Conservation (phyloP, 1,284 basidiomycete genomes). For the Laetiporus sulphureus region DNA sequence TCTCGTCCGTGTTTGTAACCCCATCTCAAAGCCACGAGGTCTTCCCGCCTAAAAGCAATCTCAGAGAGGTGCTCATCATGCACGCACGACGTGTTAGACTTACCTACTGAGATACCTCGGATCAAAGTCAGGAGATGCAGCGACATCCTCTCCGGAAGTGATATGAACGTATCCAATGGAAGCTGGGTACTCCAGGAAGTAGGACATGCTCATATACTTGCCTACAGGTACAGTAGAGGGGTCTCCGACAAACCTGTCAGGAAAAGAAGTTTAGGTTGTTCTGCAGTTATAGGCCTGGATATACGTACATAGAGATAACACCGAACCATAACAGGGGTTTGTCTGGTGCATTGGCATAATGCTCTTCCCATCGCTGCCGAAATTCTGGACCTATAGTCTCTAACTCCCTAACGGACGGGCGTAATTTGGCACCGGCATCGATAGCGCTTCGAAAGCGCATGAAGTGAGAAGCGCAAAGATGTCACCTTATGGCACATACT, state of each 20-base stretch:
- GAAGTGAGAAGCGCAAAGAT: not conserved
- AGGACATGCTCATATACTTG: constrained; percentile 30
- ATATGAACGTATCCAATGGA: constrained; percentile 36
- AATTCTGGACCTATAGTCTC: constrained; percentile 39
- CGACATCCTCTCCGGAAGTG: constrained; percentile 29
- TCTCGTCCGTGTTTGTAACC: constrained; percentile 31
- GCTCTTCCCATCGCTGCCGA: constrained; percentile 34
- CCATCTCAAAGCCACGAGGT: constrained; percentile 35
- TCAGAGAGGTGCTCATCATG: not conserved
- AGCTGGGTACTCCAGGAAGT: constrained; percentile 22
- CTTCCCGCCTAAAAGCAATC: constrained; percentile 12
- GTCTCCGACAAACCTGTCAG: constrained; percentile 24
- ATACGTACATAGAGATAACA: constrained; percentile 25
- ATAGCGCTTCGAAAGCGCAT: constrained; percentile 25
- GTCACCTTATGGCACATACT: constrained; percentile 27
- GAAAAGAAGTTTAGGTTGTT: not conserved
- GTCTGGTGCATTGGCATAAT: constrained; percentile 40
- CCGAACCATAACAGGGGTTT: constrained; percentile 39
- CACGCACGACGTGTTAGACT: not conserved
- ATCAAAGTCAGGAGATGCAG: constrained; percentile 32
- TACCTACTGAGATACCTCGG: constrained; percentile 19
- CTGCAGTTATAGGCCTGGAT: no score
- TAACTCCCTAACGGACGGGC: constrained; percentile 39
- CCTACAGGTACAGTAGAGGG: constrained; percentile 15
- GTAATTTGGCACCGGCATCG: constrained; percentile 42